Base-by-base conservation (phyloP, 805 yeast genomes). In the Starmera dryadoides region DNA sequence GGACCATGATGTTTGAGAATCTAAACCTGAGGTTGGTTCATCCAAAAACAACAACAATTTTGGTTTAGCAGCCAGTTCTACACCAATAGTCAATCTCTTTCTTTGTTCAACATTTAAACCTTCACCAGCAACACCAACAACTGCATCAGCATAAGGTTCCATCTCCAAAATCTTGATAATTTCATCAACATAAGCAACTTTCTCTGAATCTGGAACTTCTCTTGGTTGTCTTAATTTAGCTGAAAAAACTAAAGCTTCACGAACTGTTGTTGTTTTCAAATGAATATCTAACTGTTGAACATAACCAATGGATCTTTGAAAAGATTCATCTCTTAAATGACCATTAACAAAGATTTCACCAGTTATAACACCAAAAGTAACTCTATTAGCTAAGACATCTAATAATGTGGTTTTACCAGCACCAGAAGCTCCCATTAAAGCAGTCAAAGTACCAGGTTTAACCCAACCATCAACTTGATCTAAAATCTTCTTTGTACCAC, bases 341-440 rank as follows among this genome's bases (percentile, higher is more conserved):
- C 87, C 88, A 55, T 84, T 81, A 20, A 83, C 89, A 56, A 80
- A 62, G 70, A 77, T 71, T 50, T 80, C 83, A 50, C 86, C 85
- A 30, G 86, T 73, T 32, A 83, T 74, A 15, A 76, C 78, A 60
- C 91, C 93, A 56, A 74, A 66, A 33, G 79, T 73, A 39, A 81
- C 74, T 58, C 91, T 73, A 53, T 79, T 84, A 18, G 87, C 79
- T 43, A 84, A 69, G 48, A 81, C 79, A 58, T 83, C 82, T 50
- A 84, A 67, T 42, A 83, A 64, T 3, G 91, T 84, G 20, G 93
- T 83, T 54, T 83, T 83, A 65, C 93, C 93, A 34, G 93, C 93
- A 64, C 93, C 93, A 26, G 91, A 83, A 38, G 81, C 84, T 53
- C 93, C 93, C 89, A 83, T 82, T 42, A 83, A 66, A 5, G 91